Evolutionary conservation across 176 grass and related monocot genomes (phyloP).

Genomic region (Bothriochloa decipiens): DNA sequence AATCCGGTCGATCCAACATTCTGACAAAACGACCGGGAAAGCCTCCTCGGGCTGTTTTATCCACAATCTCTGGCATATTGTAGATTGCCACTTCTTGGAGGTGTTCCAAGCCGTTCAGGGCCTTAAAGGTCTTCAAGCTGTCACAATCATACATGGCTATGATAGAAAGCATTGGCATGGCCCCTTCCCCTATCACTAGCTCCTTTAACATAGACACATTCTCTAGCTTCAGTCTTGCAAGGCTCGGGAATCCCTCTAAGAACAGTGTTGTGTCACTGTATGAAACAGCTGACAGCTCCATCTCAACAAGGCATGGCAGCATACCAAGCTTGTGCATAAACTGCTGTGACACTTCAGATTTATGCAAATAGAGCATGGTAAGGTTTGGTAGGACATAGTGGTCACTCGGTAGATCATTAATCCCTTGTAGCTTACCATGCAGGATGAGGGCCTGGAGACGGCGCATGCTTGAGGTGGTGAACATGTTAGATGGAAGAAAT

Average conservation of each 20-base stretch:
- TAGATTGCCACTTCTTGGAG: slow-evolving; percentile 52
- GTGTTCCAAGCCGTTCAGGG: slow-evolving; percentile 35
- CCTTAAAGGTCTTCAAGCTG: slow-evolving; percentile 39
- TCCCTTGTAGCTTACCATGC: slow-evolving; percentile 39
- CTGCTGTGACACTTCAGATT: slow-evolving; percentile 34
- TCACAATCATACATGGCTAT: slow-evolving; percentile 54
- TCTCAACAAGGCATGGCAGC: slow-evolving; percentile 47
- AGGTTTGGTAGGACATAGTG: slow-evolving; percentile 51
- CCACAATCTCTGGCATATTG: slow-evolving; percentile 35
- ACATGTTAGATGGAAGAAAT: slow-evolving; percentile 48
- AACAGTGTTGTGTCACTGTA: slow-evolving; percentile 46
- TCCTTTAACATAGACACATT: slow-evolving; percentile 54
- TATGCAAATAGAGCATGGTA: slow-evolving; percentile 32
- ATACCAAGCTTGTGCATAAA: slow-evolving; percentile 46
- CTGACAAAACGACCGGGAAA: background rate
- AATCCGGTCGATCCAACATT: background rate
- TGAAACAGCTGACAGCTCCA: slow-evolving; percentile 39
- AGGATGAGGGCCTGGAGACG: slow-evolving; percentile 39
- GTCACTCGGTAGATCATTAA: slow-evolving; percentile 15
- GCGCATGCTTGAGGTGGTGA: slow-evolving; percentile 47
- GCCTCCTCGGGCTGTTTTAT: slow-evolving; percentile 12
- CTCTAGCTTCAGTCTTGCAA: slow-evolving; percentile 50
- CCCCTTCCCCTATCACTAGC: slow-evolving; percentile 38
- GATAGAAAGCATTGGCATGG: slow-evolving; percentile 52
- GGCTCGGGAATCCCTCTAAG: slow-evolving; percentile 54